Evolutionary conservation across 805 yeast genomes (phyloP).

Genomic region (Scheffersomyces coipomensis): DNA sequence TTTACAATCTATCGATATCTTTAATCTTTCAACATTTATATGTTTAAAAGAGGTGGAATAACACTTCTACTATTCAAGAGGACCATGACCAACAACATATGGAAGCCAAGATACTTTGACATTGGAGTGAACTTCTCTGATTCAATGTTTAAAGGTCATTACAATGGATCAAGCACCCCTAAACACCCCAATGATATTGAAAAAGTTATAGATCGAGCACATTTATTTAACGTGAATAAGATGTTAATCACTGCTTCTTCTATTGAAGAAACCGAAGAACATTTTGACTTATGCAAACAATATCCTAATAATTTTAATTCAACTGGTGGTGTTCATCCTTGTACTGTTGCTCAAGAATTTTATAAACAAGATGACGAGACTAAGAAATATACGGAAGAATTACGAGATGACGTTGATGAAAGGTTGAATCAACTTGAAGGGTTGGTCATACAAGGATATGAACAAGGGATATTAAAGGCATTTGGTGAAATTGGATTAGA

Average conservation of each 20-base stretch:
- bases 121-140: conserved; percentile 80
- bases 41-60: conserved; percentile 1
- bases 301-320: conserved; percentile 42
- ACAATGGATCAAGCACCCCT: conserved; percentile 55
- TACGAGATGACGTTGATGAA: conserved; percentile 25
- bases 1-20: too few species aligned
- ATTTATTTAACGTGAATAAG: conserved; percentile 58
- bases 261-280: conserved; percentile 60
- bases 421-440: conserved; percentile 50
- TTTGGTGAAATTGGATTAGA: conserved; percentile 97
- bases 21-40: background rate
- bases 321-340: conserved; percentile 96
- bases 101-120: conserved; percentile 45
- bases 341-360: conserved; percentile 59
- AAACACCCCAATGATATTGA: conserved; percentile 68
- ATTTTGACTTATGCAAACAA: conserved; percentile 52
- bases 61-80: too few species aligned
- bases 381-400: conserved; percentile 33
- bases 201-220: conserved; percentile 66
- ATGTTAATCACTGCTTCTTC: conserved; percentile 85
- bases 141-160: conserved; percentile 79
- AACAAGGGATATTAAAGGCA: conserved; percentile 61
- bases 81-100: conserved; percentile 7
- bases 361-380: conserved; percentile 19
- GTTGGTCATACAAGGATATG: conserved; percentile 47